Percentiles rank a stretch among this genome's conserved stretches.
These are phyloP conservation scores for Heterobasidion occidentale DNA, from an alignment of 1,284 basidiomycete species.

Conservation along the genomic window DNA sequence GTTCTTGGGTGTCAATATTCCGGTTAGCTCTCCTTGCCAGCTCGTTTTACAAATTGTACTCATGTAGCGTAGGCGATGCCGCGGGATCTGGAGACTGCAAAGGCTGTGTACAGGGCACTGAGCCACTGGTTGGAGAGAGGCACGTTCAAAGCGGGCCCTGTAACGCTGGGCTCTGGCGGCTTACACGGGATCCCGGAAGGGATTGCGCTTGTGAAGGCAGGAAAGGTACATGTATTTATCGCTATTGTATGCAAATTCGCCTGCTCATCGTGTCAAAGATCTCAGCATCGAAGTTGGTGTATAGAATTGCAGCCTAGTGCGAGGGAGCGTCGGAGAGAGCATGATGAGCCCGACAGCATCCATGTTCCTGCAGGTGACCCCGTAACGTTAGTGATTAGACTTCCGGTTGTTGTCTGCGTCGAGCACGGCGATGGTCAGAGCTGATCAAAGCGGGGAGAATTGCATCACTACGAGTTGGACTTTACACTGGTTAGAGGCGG, in stretches of 20 bases:
- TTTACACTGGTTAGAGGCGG: too few relatives aligned
- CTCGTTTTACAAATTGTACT: neutral
- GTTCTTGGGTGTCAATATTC: neutral
- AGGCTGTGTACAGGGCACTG: neutral
- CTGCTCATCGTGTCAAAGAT: neutral
- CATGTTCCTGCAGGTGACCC: too few relatives aligned
- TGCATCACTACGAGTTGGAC: too few relatives aligned
- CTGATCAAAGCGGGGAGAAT: too few relatives aligned
- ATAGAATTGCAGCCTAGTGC: neutral
- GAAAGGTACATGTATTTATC: neutral
- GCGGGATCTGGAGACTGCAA: neutral
- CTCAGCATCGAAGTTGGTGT: neutral
- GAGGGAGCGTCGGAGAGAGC: neutral
- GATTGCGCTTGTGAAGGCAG: neutral
- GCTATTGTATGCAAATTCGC: neutral
- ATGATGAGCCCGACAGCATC: too few relatives aligned
- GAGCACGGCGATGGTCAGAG: too few relatives aligned
- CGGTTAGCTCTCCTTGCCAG: neutral
- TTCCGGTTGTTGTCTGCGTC: too few relatives aligned
- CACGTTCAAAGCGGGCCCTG: neutral
- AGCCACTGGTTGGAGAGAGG: neutral
- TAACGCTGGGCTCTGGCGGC: neutral
- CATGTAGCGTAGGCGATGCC: neutral
- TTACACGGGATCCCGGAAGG: neutral
- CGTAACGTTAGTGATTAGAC: too few relatives aligned